Base-by-base conservation (phyloP, 2,329 filamentous ascomycete genomes). In the Didymella pinodella region DNA sequence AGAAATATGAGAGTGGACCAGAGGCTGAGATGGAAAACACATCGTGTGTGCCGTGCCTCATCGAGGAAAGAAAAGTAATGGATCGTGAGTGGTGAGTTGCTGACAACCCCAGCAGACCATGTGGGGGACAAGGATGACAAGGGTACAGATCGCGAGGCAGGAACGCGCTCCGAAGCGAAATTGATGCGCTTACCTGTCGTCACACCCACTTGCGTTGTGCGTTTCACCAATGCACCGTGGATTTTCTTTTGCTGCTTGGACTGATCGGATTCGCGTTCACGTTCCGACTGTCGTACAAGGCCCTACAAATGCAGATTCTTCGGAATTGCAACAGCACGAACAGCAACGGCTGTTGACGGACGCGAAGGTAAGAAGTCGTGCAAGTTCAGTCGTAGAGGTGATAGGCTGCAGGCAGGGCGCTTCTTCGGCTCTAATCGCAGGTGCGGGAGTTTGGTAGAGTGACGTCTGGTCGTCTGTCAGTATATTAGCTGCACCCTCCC, bases 401-500 rank as follows among this genome's bases (percentile, higher is more conserved):
- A 63, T 58, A 60, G 58, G 38, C 60, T 57, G 28, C 49, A 25
- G 44, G 50, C 36, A 58, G 54, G 32, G 65, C 38, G 57, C 59
- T 65, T 65, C 62, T 59, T 59, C 45, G 56, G 64, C 60, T 64
- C 62, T 55, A 46, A 26, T 45, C 8, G 31, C 22, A n/a, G 18
- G 26, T 50, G 20, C 43, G 14, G 32, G 29, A 47, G n/a, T 38
- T 48, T 40, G 28, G 46, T 41, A 32, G 45, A 54, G 48, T 34
- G 56, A 63, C 48, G 63, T 63, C 64, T 60, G 67, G 59, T 59
- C 40, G 61, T 59, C 65, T 67, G 53, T 59, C 52, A 64, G 59
- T 69, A 73, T 71, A 71, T 76, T 59, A 75, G 68, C 69, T 62
- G 72, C 68, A 69, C 67, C 67, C 65, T 69, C 64, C 61, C 64